Base-by-base conservation (phyloP, 2,329 filamentous ascomycete genomes). In the Alternaria tenuissima region DNA sequence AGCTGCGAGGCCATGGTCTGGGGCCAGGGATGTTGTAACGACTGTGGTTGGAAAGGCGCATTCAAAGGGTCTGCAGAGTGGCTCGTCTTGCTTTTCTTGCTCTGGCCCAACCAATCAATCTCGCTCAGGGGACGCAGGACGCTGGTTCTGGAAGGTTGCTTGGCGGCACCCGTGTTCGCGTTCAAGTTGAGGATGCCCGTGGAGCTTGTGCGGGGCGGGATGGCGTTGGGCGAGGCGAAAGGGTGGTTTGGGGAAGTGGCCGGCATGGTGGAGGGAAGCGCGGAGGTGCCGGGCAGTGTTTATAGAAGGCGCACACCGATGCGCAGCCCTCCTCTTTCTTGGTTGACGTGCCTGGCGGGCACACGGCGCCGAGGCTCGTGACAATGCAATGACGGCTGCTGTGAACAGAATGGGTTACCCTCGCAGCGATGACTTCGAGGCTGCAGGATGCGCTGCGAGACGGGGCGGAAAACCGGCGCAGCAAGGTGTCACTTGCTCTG, bases 171-270 rank as follows among this genome's bases (percentile, higher is more conserved):
- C 36, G 63, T 68, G 59, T 71, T 72, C 24, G 62, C 53, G 64
- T 76, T 71, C 49, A 63, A 64, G 65, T 74, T 72, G 41, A 66
- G 55, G 55, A 78, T 72, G 57, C 76, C 76, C 53, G 74, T 72
- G 24, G 76, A 78, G 66, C 72, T 76, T 14, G 76, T 79, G 62
- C 78, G 76, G 52, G 78, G 77, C 14, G 78, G 78, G 18, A 79
- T 79, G 22, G 76, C 77, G 70, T 79, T 79, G 36, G 77, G 77
- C 24, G 75, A 78, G 20, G 72, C 70, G 60, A 75, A 76, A 42
- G 75, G 75, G 60, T 73, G 73, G 59, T 58, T 59, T 26, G 62
- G 55, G 9, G 64, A 57, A 28, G 63, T 55, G 16, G 52, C 51
- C 44, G 69, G 55, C 70, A 73, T 73, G 55, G 53, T 62, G 62